phyloP scores from a whole-genome alignment of 2,329 filamentous ascomycete species.

The Lomentospora prolificans region DNA sequence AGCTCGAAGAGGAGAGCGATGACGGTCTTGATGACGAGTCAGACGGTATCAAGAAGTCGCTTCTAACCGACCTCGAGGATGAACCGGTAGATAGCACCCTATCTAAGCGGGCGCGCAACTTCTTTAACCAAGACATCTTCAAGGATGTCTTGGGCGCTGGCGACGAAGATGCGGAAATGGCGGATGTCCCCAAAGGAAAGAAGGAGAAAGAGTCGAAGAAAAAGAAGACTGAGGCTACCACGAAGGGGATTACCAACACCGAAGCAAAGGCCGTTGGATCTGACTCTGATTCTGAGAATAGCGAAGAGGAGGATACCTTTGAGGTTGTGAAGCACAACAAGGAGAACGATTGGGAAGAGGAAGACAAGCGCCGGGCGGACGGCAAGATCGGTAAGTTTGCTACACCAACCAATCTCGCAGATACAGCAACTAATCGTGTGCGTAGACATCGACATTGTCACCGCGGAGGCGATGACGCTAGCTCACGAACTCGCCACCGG shows the following conservation, averaged over 20 bases:
- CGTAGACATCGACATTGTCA: slow-evolving; percentile 92
- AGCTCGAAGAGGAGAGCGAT: slow-evolving; percentile 37
- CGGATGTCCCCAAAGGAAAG: slow-evolving; percentile 20
- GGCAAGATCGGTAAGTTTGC: slow-evolving; percentile 46
- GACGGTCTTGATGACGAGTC: slow-evolving; percentile 26
- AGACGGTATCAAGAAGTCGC: slow-evolving; percentile 18
- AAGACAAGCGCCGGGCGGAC: slow-evolving; percentile 52
- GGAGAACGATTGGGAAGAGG: slow-evolving; percentile 56
- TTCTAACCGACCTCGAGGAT: slow-evolving; percentile 30
- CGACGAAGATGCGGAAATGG: slow-evolving; percentile 25
- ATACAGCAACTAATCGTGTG: neutral
- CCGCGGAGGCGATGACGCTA: slow-evolving; percentile 97
- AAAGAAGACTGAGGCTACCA: slow-evolving; percentile 10
- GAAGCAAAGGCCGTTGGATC: slow-evolving; percentile 8
- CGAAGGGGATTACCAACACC: slow-evolving; percentile 11
- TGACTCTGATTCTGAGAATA: slow-evolving; percentile 21
- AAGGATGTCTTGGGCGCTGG: slow-evolving; percentile 54
- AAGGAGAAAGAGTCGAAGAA: slow-evolving; percentile 17
- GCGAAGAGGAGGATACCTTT: slow-evolving; percentile 34
- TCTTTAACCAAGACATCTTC: slow-evolving; percentile 95
- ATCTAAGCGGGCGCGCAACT: slow-evolving; percentile 76
- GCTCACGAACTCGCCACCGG: slow-evolving; percentile 87
- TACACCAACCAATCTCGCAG: neutral
- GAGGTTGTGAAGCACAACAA: slow-evolving; percentile 50
- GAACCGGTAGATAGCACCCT: slow-evolving; percentile 34